These are phyloP conservation scores for Stenogyne calaminthoides DNA, from an alignment of 305 asterid species.

Conservation along the genomic window DNA sequence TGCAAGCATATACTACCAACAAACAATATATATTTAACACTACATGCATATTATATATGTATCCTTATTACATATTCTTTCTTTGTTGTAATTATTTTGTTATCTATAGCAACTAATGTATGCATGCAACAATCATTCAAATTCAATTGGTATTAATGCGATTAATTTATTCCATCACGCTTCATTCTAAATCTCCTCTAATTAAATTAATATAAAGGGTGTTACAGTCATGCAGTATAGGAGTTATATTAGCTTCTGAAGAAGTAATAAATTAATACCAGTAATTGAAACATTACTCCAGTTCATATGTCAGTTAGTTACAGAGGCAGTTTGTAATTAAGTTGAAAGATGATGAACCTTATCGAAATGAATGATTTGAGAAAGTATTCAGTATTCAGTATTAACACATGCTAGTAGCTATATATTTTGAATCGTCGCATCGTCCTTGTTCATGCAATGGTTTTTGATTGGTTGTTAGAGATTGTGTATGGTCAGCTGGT, in stretches of 20 bases:
- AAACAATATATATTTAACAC: neutral
- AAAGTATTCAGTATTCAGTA: neutral
- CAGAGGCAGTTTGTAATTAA: too few species aligned
- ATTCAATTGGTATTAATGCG: neutral
- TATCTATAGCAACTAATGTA: neutral
- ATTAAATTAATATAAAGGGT: too few species aligned
- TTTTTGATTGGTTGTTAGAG: constrained; percentile 31
- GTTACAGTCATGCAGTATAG: too few species aligned
- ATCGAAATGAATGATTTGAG: neutral
- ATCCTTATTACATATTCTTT: neutral
- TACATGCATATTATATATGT: neutral
- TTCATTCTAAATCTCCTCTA: too few species aligned
- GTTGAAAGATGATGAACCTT: neutral
- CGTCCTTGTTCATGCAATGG: neutral
- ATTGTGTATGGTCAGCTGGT: constrained; percentile 32
- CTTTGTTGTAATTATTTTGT: too few species aligned
- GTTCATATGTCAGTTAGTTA: too few species aligned
- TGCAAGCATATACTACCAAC: neutral
- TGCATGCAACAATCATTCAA: neutral
- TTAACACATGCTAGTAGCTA: too few species aligned
- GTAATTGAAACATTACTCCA: too few species aligned
- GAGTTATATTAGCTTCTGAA: too few species aligned
- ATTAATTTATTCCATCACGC: too few species aligned
- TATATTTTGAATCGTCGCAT: neutral
- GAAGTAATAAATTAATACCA: too few species aligned